These are phyloP conservation scores for Claviceps maximensis DNA, from an alignment of 2,329 filamentous ascomycete species.

Conservation along the genomic window DNA sequence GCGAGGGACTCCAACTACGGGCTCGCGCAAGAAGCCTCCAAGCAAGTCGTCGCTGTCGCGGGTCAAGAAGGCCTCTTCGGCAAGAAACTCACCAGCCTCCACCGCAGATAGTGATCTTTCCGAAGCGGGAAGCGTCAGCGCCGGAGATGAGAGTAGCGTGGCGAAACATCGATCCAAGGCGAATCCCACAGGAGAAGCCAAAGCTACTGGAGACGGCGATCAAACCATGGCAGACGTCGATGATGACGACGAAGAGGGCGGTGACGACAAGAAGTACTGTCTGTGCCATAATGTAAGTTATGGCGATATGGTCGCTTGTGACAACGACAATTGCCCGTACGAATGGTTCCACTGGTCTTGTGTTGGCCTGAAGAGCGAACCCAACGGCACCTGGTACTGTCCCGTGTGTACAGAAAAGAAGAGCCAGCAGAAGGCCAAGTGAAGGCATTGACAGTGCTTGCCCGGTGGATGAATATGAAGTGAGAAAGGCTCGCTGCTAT, in stretches of 20 bases:
- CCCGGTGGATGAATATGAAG: too few relatives aligned
- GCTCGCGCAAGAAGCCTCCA: slow-evolving; percentile 34
- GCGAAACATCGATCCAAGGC: slow-evolving; percentile 19
- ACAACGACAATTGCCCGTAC: slow-evolving; percentile 67
- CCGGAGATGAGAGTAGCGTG: slow-evolving; percentile 34
- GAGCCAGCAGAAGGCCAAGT: slow-evolving; percentile 29
- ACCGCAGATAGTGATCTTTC: slow-evolving; percentile 53
- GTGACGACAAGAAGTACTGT: slow-evolving; percentile 72
- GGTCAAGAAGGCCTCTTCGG: slow-evolving; percentile 41
- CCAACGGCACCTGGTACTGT: slow-evolving; percentile 55
- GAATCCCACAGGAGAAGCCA: slow-evolving; percentile 19
- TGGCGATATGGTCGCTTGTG: slow-evolving; percentile 80
- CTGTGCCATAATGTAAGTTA: slow-evolving; percentile 73
- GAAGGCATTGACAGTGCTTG: not conserved
- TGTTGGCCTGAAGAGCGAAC: slow-evolving; percentile 54
- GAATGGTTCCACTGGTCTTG: slow-evolving; percentile 85
- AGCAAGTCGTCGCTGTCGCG: slow-evolving; percentile 50
- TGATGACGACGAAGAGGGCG: slow-evolving; percentile 53
- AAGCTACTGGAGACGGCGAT: slow-evolving; percentile 33
- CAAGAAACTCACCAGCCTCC: slow-evolving; percentile 48
- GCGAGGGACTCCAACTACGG: slow-evolving; percentile 33
- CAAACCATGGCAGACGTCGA: slow-evolving; percentile 42
- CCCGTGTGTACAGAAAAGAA: slow-evolving; percentile 45
- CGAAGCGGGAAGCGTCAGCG: slow-evolving; percentile 44
- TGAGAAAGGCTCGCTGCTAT: not conserved